Evolutionary conservation across 768 basidiomycete species (phyloP), one percentile per base, ranked within the genome.

Genomic region (Leccinum ochraceum): DNA sequence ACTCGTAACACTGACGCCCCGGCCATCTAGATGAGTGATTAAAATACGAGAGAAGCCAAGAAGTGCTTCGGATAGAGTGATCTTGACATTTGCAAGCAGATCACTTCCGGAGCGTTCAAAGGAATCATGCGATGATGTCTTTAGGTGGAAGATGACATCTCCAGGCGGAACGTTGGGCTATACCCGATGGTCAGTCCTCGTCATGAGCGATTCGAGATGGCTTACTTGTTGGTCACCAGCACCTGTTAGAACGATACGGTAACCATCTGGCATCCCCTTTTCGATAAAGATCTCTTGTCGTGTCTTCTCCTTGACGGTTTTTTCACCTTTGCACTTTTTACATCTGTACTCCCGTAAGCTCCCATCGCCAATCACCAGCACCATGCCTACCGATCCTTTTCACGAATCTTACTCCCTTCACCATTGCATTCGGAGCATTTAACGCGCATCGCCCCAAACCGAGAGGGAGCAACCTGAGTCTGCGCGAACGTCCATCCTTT

Each of bases 41-140:
- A 97, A 76, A 63, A 98, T 88, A 28, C 96, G 86, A 52, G 88
- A 91, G 77, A 99, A 95, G n/a, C 96, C 96, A 56, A 97, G 83
- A 10, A 98, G 83, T 3, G 95, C 92, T 75, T 99, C 96, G 10
- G 95, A 95, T 30, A 98, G 80, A 1, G 94, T 95, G 59, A 99
- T 88, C 51, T 87, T 86, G 59, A 94, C 85, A 34, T 83, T 86
- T 3, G 92, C 86, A 42, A 91, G 79, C 34, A 99, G 82, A 69
- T 95, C 90, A 60, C 86, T 85, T 56, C 90, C 90, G 11, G 88
- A 87, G 39, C 93, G 87, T 67, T 91, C 89, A 69, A 99, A 95
- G 2, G 89, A 86, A 6, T 85, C 79, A 65, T 99, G 95, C 0
- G 83, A 82, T 36, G 75, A 69, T 4, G 82, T 78, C 64, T 87